Evolutionary conservation across 495 filamentous ascomycete species (phyloP), one percentile per base, ranked within the genome.

Genomic region (Penicillium herquei): DNA sequence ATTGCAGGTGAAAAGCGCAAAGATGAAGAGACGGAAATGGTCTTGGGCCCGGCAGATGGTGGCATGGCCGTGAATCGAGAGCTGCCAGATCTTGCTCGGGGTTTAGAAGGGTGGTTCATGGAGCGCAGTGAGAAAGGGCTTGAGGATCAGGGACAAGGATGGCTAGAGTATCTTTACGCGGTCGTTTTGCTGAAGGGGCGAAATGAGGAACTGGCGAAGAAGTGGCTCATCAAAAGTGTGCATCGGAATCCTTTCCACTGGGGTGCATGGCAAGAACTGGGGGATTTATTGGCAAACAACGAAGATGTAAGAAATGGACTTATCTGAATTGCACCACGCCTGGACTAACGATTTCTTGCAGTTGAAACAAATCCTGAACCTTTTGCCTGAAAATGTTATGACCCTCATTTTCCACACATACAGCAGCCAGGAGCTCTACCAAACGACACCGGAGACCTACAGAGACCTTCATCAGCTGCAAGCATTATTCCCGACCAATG

Each of bases 21-120:
- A 69, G 88, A 96, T 67, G 95, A 99, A 65, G 95, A 97, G 33
- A 89, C 89, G 26, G 95, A 99, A 73, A 98, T 96, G 91, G 88
- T 99, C 7, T 79, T 99, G 68, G 95, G 95, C 0, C 95, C 95
- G 0, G 83, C 90, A 33, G 95, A 99, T 69, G 84, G 89, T 13
- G 92, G 91, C 0, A 81, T 83, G 42, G 89, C 90, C 6, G 72
- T 84, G 48, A 98, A 99, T 68, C 89, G 88, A 61, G 90, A 97
- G 69, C 70, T 98, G 3, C 75, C 86, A 7, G 81, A 81, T 3
- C 81, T 98, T 13, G 84, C 86, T 11, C 80, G 85, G n/a, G 84
- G 84, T 16, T 71, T 99, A 35, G 84, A 96, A 60, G 78, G 77
- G 18, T 93, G 89, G 86, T 89, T 97, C 54, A 70, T 71, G 5